These are phyloP conservation scores for Ceratocystis lukuohia DNA, from an alignment of 2,329 filamentous ascomycete genomes.

Conservation along the genomic window DNA sequence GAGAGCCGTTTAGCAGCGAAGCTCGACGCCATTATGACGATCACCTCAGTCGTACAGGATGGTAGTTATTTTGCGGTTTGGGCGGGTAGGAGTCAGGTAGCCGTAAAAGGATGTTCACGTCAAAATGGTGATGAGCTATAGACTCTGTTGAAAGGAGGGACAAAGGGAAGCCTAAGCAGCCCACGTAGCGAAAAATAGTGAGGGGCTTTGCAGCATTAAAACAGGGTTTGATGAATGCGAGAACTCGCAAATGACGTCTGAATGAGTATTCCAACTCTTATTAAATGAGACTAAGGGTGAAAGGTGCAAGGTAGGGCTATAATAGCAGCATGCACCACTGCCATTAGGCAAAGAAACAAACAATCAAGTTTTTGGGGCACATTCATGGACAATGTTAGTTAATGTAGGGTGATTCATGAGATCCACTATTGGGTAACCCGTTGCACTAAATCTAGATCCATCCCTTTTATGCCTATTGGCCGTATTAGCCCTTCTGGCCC, in stretches of 20 bases:
- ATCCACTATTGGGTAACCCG: background rate
- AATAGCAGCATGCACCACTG: background rate
- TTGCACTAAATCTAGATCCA: background rate
- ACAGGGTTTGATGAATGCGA: background rate
- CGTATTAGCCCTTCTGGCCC: too few species aligned
- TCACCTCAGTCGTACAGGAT: background rate
- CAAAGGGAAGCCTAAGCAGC: background rate
- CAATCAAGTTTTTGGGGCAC: background rate
- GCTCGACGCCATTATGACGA: constrained; percentile 24
- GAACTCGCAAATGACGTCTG: background rate
- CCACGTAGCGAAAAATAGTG: background rate
- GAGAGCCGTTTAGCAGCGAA: constrained; percentile 44
- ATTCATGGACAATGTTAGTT: background rate
- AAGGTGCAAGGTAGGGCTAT: background rate
- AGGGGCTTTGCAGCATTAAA: background rate
- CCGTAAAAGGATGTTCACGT: background rate
- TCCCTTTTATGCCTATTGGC: background rate
- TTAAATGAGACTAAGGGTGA: background rate
- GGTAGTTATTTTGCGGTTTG: background rate
- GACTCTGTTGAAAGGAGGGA: background rate
- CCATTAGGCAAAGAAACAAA: background rate
- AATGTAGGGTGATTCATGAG: background rate
- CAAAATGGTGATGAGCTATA: background rate
- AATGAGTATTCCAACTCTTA: background rate
- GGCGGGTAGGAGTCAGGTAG: background rate